phyloP scores from a whole-genome alignment of 1,284 basidiomycete species.

The Apiotrichum gamsii region DNA sequence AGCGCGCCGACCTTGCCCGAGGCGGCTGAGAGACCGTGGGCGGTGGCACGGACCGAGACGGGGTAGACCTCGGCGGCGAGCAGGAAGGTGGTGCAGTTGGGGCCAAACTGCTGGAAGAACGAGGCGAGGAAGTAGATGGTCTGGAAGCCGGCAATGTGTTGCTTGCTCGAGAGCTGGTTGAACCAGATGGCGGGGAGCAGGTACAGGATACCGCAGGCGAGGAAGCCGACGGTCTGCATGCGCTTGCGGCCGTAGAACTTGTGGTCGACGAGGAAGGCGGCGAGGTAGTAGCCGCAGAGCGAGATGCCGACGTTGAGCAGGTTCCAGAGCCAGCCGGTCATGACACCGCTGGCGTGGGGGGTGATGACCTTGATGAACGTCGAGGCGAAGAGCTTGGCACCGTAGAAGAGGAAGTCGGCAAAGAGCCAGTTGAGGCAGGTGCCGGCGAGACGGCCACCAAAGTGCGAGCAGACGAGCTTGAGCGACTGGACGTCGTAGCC shows the following conservation, averaged over 20 bases:
- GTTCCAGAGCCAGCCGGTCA: constrained; percentile 53
- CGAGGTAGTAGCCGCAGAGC: constrained; percentile 53
- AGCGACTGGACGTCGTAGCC: constrained; percentile 53
- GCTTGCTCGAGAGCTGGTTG: constrained; percentile 36
- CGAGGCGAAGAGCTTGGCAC: constrained; percentile 48
- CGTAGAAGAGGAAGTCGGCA: constrained; percentile 54
- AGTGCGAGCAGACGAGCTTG: constrained; percentile 51
- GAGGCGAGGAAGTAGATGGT: constrained; percentile 52
- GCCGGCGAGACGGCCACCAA: constrained; percentile 51
- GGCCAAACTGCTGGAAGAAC: constrained; percentile 55
- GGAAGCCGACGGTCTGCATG: constrained; percentile 53
- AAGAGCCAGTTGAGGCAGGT: constrained; percentile 52
- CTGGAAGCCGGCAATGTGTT: constrained; percentile 49
- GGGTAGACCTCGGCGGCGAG: constrained; percentile 52
- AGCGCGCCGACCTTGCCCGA: constrained; percentile 52
- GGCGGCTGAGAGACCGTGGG: constrained; percentile 50
- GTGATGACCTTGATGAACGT: constrained; percentile 51
- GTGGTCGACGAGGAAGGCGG: constrained; percentile 54
- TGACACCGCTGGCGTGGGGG: constrained; percentile 44
- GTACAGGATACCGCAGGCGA: constrained; percentile 50
- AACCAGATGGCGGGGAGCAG: constrained; percentile 45
- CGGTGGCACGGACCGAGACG: constrained; percentile 50
- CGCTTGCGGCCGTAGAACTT: constrained; percentile 50
- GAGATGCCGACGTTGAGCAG: constrained; percentile 51
- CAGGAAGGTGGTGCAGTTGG: constrained; percentile 50